A percentile compares a stretch with the other conserved stretches of the same genome.
These are phyloP conservation scores for Kazachstania sp. DNA, from an alignment of 1,139 yeast species.

Conservation along the genomic window DNA sequence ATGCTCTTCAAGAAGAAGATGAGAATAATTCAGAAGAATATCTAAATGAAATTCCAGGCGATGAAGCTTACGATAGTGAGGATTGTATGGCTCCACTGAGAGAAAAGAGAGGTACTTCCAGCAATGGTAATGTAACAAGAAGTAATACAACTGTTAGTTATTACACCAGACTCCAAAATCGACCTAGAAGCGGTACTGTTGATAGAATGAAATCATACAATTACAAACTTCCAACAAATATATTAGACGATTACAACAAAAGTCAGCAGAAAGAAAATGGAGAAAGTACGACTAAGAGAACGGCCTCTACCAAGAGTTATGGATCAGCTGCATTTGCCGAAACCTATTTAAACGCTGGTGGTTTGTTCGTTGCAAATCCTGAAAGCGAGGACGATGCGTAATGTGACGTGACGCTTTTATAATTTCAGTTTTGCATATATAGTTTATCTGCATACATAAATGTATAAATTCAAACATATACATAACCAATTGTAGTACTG, in stretches of 20 bases:
- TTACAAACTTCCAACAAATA: constrained; percentile 17
- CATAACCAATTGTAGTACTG: too few species aligned
- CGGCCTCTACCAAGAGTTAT: constrained; percentile 10
- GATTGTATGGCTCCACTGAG: constrained; percentile 31
- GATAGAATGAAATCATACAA: constrained; percentile 15
- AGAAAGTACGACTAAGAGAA: constrained; percentile 3
- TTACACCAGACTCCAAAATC: constrained; percentile 25
- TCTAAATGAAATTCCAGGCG: constrained; percentile 30
- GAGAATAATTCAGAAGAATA: constrained; percentile 14
- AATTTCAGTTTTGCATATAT: too few species aligned
- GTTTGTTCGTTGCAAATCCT: constrained; percentile 27
- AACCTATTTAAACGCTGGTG: constrained; percentile 8
- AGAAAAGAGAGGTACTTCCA: constrained; percentile 11
- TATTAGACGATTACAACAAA: constrained; percentile 13
- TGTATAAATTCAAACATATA: too few species aligned
- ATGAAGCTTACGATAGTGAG: constrained; percentile 31
- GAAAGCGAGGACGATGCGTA: constrained; percentile 18
- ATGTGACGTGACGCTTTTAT: too few species aligned
- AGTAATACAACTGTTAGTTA: constrained; percentile 28
- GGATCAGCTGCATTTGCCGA: constrained; percentile 11
- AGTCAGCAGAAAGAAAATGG: constrained; percentile 6
- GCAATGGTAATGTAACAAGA: constrained; percentile 14
- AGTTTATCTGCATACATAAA: too few species aligned
- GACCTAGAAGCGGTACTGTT: constrained; percentile 23
- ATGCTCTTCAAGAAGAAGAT: constrained; percentile 8